phyloP scores from a whole-genome alignment of 768 basidiomycete genomes.

The Trametes villosa region DNA sequence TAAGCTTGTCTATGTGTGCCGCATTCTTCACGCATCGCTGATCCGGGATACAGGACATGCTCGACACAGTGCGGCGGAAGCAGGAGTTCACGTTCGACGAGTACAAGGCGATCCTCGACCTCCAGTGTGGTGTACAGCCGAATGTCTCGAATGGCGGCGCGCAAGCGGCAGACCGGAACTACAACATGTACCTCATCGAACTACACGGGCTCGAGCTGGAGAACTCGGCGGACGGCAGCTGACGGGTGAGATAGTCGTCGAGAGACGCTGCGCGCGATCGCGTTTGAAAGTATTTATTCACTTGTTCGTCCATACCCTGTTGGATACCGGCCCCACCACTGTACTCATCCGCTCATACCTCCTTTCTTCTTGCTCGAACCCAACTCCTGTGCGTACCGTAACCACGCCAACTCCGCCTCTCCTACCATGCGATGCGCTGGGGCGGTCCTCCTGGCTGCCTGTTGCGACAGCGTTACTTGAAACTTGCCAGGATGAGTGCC shows the following conservation, averaged over 20 bases:
- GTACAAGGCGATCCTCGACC: conserved; percentile 87
- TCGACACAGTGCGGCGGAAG: conserved; percentile 66
- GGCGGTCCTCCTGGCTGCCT: conserved; percentile 31
- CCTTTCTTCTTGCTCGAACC: conserved; percentile 3
- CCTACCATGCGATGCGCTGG: conserved; percentile 29
- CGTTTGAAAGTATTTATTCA: conserved; percentile 26
- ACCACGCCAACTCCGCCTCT: conserved; percentile 42
- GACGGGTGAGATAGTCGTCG: background rate
- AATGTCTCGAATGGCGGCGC: conserved; percentile 51
- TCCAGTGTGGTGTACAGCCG: conserved; percentile 86
- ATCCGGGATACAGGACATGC: conserved; percentile 60
- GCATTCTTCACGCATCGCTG: background rate
- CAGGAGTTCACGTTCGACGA: conserved; percentile 86
- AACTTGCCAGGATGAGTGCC: conserved; percentile 27
- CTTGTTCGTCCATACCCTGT: conserved; percentile 18
- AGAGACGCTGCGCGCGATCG: background rate
- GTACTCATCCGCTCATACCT: conserved; percentile 24
- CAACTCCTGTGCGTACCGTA: conserved; percentile 26
- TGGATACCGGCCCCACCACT: conserved; percentile 20
- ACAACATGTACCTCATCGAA: conserved; percentile 89
- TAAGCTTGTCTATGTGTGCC: conserved; percentile 40
- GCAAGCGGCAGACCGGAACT: conserved; percentile 68
- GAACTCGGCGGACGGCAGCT: conserved; percentile 40
- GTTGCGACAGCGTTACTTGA: conserved; percentile 36
- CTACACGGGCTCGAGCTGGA: conserved; percentile 79